Evolutionary conservation across 2,329 filamentous ascomycete genomes (phyloP), one percentile per base, ranked within the genome.

Genomic region (Hypoxylon sp.): DNA sequence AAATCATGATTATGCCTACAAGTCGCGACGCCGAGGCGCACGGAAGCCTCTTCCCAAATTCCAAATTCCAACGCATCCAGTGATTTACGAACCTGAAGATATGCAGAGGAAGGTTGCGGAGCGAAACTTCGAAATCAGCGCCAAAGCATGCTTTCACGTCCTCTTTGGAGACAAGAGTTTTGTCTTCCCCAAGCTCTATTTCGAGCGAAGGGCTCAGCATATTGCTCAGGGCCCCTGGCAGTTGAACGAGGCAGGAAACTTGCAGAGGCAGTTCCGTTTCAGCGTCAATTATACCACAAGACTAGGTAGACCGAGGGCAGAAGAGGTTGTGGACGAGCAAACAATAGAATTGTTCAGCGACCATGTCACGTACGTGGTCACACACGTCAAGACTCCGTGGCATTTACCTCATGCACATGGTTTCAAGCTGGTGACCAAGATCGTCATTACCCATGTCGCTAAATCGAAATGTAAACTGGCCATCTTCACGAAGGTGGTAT

Each of bases 81-180:
- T 97, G 2, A 82, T 91, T 9, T 97, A 95, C 76, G 90, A 93
- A 61, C 96, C 96, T 1, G 87, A 91, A 65, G 92, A 90, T 55
- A 94, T 97, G 87, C 87, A 90, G 54, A 84, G 87, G 68, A 85
- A 91, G 70, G 90, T 90, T 6, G 87, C 92, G 0, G 92, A 97
- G 76, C 88, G 92, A 65, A 87, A 93, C 69, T 97, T 97, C 76
- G 91, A 96, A 70, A 90, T 98, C 65, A 96, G 93, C 67, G 91
- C 96, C 48, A 98, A 99, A 78, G 93, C 93, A 0, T 89, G 97
- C 61, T 99, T 98, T 78, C 95, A 98, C 75, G 92, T 98, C 14
- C 85, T 99, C 53, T 99, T 98, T 78, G 96, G 96, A 36, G 96
- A 99, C 78, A 97, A 95, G 80, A 97, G 93, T 76, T 93, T 94